Evolutionary conservation across 176 grass and related monocot genomes (phyloP).

Genomic region (Oropetium thomaeum): DNA sequence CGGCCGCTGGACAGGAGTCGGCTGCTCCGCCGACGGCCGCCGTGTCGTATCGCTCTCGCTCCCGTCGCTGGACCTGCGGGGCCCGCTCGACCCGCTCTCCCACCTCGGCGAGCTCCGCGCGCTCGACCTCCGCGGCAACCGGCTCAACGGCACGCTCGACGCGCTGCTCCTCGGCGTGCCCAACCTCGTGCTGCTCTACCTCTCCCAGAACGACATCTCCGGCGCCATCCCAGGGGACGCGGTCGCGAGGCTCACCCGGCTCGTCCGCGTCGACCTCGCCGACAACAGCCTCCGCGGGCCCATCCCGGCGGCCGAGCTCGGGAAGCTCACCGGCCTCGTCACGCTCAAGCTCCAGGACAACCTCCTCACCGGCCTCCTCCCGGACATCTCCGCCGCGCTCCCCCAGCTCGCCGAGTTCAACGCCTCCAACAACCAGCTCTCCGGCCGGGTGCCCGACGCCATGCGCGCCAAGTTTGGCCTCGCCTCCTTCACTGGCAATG

Average conservation of each 20-base stretch:
- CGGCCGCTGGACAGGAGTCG: conserved; percentile 51
- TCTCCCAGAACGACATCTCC: conserved; percentile 65
- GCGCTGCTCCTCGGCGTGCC: conserved; percentile 46
- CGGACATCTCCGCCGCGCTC: conserved; percentile 37
- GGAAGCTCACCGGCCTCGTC: conserved; percentile 45
- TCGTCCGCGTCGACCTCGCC: conserved; percentile 57
- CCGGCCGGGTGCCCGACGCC: conserved; percentile 55
- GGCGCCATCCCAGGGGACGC: conserved; percentile 34
- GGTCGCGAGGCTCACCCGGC: conserved; percentile 24
- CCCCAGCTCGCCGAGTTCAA: conserved; percentile 61
- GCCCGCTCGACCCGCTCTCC: conserved; percentile 56
- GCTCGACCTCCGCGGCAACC: conserved; percentile 75
- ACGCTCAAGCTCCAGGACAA: conserved; percentile 74
- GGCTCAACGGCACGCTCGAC: conserved; percentile 73
- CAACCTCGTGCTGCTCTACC: conserved; percentile 69
- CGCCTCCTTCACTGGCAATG: conserved; percentile 51
- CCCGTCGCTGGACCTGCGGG: conserved; percentile 62
- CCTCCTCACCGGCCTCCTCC: conserved; percentile 56
- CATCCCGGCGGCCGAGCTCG: conserved; percentile 41
- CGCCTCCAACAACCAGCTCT: conserved; percentile 76
- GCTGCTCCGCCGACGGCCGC: conserved; percentile 45
- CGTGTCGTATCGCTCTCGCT: conserved; percentile 60
- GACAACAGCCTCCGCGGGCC: conserved; percentile 61
- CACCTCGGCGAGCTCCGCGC: conserved; percentile 60
- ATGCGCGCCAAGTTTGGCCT: conserved; percentile 54